Conservation (phyloP, 257 asterid genomes). For the Petunia axillaris region DNA sequence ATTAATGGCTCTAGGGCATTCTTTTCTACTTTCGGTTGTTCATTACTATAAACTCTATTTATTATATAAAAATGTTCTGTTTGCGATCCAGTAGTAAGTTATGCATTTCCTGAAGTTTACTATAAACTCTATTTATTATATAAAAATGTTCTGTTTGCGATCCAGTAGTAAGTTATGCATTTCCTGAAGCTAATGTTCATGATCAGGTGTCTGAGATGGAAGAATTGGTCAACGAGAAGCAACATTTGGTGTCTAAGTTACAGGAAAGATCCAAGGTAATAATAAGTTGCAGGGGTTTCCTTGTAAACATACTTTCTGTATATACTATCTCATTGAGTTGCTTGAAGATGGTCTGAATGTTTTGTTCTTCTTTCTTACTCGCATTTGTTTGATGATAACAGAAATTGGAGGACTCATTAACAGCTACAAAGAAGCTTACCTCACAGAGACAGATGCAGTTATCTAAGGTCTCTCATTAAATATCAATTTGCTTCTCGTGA, state of each 20-base stretch:
- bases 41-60: not conserved
- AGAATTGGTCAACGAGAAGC: slow-evolving; percentile 56
- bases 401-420: slow-evolving; percentile 74
- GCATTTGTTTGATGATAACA: slow-evolving; percentile 36
- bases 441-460: slow-evolving; percentile 62
- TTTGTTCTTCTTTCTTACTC: slow-evolving; percentile 26
- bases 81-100: not conserved
- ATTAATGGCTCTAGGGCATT: not conserved
- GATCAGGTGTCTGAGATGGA: slow-evolving; percentile 66
- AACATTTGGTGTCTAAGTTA: slow-evolving; percentile 51
- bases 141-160: not conserved
- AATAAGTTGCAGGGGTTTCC: slow-evolving; percentile 22
- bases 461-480: slow-evolving; percentile 56
- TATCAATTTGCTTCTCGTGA: slow-evolving; percentile 12
- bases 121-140: not conserved
- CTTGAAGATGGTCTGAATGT: slow-evolving; percentile 1
- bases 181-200: slow-evolving; percentile 24
- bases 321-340: slow-evolving; percentile 18
- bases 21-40: not conserved
- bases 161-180: not conserved
- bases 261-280: slow-evolving; percentile 67
- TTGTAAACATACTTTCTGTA: not conserved
- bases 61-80: not conserved
- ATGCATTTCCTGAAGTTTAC: not conserved
- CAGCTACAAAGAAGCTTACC: slow-evolving; percentile 55